Evolutionary conservation across 2,329 filamentous ascomycete genomes (phyloP), one percentile per base, ranked within the genome.

Genomic region (Aureobasidium mangrovei): DNA sequence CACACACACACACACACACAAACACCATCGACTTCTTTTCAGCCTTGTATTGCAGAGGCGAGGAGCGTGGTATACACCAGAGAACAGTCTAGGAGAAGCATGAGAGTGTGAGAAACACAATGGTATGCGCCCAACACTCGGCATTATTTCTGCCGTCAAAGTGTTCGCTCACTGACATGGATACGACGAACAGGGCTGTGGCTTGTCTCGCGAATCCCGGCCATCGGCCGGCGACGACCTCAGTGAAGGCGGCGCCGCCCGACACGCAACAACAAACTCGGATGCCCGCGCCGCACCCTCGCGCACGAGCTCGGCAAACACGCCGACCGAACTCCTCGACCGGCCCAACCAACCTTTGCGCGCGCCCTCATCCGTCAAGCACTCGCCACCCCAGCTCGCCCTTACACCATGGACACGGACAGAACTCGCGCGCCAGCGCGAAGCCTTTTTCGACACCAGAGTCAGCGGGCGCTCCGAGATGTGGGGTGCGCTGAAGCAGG

Each of bases 391-490:
- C 2, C 49, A 58, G 29, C 54, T 56, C 8, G 54, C 57, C 27
- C 43, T 41, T 4, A 80, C 80, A 24, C 69, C 72, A 12, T 94
- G 87, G 87, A 90, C 86, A 1, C 81, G 79, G n/a, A 65, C 71
- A 12, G 74, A 84, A 52, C 74, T 95, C 2, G 80, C 82, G 56
- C 77, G 76, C 32, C 88, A 95, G 70, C 80, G 91, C 46, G 73
- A 72, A 46, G 89, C 89, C 58, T 96, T 94, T 75, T 97, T 95
- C 69, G 90, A 96, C 58, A 96, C 91, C 1, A 77, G 89, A 44
- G 88, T 94, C 12, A 86, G 85, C 0, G 89, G 89, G 2, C 78
- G 82, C 3, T 64, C 77, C 4, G 88, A 95, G 68, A 79, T 93
- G 28, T 97, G 91, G 91, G 81, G 81, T 61, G 84, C 87, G 0